phyloP scores from a whole-genome alignment of 768 basidiomycete genomes.

The Hygrocybe punicea region DNA sequence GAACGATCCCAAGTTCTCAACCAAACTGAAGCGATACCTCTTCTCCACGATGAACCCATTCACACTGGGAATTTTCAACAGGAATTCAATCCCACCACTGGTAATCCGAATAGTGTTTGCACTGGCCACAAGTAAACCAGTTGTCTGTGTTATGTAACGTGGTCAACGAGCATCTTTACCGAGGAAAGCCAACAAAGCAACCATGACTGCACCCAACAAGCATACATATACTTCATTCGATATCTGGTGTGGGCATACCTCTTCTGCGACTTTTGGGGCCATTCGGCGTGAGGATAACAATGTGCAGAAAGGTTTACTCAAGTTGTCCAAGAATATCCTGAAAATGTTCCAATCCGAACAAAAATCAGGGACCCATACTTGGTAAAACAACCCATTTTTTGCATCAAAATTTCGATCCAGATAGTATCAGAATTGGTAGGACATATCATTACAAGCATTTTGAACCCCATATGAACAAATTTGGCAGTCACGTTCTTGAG shows the following conservation, averaged over 20 bases:
- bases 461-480: too few relatives aligned
- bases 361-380: too few relatives aligned
- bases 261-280: constrained; percentile 6
- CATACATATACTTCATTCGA: constrained; percentile 5
- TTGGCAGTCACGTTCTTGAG: too few relatives aligned
- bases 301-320: not conserved
- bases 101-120: constrained; percentile 5
- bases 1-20: constrained; percentile 18
- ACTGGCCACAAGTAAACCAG: not conserved
- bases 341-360: not conserved
- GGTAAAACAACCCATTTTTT: too few relatives aligned
- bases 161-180: not conserved
- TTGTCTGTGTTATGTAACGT: constrained; percentile 4
- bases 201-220: not conserved
- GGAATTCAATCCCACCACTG: not conserved
- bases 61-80: constrained; percentile 5
- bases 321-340: not conserved
- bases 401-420: too few relatives aligned
- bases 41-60: constrained; percentile 26
- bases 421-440: too few relatives aligned
- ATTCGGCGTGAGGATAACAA: not conserved
- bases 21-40: constrained; percentile 9
- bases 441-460: too few relatives aligned
- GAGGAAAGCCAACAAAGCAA: not conserved
- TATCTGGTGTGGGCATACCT: constrained; percentile 5